Conservation (phyloP, 805 yeast genomes). For the Dipodascus geniculatus region DNA sequence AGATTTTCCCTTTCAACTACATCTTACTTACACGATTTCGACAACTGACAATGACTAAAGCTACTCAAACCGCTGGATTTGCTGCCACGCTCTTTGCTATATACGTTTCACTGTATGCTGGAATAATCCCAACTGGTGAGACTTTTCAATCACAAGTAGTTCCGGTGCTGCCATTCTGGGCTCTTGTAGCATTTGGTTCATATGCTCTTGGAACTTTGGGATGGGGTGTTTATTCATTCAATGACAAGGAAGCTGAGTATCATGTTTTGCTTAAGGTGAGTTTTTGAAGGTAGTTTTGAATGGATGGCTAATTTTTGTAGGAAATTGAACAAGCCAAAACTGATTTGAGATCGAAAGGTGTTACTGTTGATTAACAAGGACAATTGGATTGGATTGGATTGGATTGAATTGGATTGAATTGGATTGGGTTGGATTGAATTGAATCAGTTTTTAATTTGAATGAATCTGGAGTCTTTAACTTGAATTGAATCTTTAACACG, state of each 20-base stretch:
- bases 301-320: conserved; percentile 6
- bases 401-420: neutral
- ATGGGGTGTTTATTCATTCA: conserved; percentile 55
- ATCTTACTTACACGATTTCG: too few relatives aligned
- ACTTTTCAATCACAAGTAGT: conserved; percentile 39
- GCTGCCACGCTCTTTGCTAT: conserved; percentile 37
- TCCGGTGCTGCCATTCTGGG: conserved; percentile 64
- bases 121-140: conserved; percentile 44
- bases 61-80: conserved; percentile 44
- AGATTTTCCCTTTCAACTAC: neutral
- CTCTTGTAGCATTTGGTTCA: conserved; percentile 53
- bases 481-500: too few relatives aligned
- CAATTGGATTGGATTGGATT: too few relatives aligned
- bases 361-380: conserved; percentile 32
- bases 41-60: conserved; percentile 43
- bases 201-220: conserved; percentile 60
- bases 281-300: neutral
- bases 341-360: conserved; percentile 43
- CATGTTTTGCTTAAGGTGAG: conserved; percentile 40
- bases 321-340: conserved; percentile 53
- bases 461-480: too few relatives aligned
- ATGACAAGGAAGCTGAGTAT: conserved; percentile 59
- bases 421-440: too few relatives aligned
- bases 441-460: too few relatives aligned
- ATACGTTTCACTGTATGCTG: conserved; percentile 40